Evolutionary conservation across 2,329 filamentous ascomycete species (phyloP), one percentile per base, ranked within the genome.

Genomic region (Botrytis paeoniae): DNA sequence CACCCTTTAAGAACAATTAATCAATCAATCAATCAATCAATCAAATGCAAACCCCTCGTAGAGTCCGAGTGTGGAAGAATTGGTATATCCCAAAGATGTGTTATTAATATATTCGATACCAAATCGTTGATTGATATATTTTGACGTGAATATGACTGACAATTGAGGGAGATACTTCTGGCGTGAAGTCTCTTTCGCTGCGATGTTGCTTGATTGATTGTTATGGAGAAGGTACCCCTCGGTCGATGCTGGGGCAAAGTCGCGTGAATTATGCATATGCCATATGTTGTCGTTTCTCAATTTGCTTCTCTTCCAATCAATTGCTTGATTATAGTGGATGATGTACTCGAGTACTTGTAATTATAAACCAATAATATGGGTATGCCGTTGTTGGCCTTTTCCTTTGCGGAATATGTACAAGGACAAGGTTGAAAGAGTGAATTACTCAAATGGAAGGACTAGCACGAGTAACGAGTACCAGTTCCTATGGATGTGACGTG

Each of bases 251-350:
- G 59, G 35, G 59, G 32, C 59, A 61, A 61, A 61, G 22, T 65
- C 43, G 20, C 43, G 63, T 48, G 43, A 48, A 65, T 51, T 37
- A 41, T 66, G 32, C 63, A 51, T 51, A 51, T 39, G 37, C 37
- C 22, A n/a, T 39, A n/a, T 66, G 4, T 20, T 66, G 63, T 66
- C 64, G 64, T 66, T 54, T 51, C 14, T 45, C 25, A 66, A 51
- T 51, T 61, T 61, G 59, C 32, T 39, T 37, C 45, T 29, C 45
- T 41, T 68, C 64, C 65, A 68, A 68, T 68, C 64, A 68, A 57
- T 57, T 25, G 8, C 45, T 16, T 41, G 65, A 25, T 29, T 32
- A 57, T 25, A 32, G 48, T 57, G 48, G 65, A 51, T 35, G 32
- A 18, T 39, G 64, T 16, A 32, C 9, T 25, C 32, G 32, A 37